Evolutionary conservation across 257 asterid species (phyloP), one percentile per base, ranked within the genome.

Genomic region (Przewalskia tangutica): DNA sequence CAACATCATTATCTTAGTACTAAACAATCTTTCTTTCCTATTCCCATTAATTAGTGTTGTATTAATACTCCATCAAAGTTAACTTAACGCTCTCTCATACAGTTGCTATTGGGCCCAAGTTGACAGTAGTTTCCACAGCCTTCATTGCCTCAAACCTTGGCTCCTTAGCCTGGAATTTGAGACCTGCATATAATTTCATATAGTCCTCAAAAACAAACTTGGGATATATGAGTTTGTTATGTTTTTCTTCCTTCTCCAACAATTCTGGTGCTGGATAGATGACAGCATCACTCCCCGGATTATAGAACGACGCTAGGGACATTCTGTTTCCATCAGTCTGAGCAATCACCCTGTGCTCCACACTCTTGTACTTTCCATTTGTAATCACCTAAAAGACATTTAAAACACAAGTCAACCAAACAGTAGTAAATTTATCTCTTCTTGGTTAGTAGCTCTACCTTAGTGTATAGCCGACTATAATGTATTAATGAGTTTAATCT

Each of bases 131-230:
- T 80, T 88, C 89, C 76, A 83, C 18, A 48, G 89, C 85, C 83
- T 91, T 92, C 87, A 92, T 85, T 73, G 97, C 93, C 81, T 92
- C 95, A 83, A 92, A 92, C 76, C 97, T 91, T 60, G 95, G 97
- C 77, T 90, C 97, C 80, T 92, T 92, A 4, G 92, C 94, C 78
- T 93, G 92, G 88, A 91, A 91, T 84, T 93, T 93, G 40, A 93
- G 89, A 2, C 89, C 92, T 32, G 89, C 85, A 80, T 93, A 93
- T 65, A 88, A 92, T 82, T 91, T 93, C 95, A 93, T 91, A 84
- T 93, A 93, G 87, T 93, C 97, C 50, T 89, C 93, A 59, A 93
- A 93, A 81, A 93, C 91, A 36, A 93, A 91, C 59, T 91, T 93
- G 0, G 95, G 95, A 76, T 93, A 91, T 42, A 81, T 70, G 5